Conservation (phyloP, 345 rosid species). For the Arabidopsis arenosa region DNA sequence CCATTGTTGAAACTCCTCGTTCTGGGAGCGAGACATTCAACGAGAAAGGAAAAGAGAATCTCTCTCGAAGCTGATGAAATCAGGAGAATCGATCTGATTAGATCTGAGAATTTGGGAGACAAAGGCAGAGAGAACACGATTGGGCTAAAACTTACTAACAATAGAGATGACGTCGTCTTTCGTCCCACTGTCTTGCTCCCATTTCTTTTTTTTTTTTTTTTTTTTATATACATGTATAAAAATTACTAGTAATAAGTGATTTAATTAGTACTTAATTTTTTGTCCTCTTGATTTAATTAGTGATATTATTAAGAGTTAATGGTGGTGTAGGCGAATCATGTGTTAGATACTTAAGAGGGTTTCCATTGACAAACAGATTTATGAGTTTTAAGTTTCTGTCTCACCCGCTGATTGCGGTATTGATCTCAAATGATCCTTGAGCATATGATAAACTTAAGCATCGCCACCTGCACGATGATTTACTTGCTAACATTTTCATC, state of each 20-base stretch:
- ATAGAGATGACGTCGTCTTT: constrained; percentile 36
- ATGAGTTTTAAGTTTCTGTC: background rate
- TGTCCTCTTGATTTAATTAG: background rate
- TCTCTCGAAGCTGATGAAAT: background rate
- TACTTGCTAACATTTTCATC: background rate
- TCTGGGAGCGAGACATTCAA: constrained; percentile 61
- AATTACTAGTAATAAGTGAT: no score
- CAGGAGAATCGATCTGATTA: background rate
- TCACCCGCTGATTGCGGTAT: background rate
- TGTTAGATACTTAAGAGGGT: background rate
- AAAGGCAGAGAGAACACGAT: constrained; percentile 26
- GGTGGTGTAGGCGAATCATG: background rate
- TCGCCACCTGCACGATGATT: background rate
- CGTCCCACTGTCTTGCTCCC: constrained; percentile 17
- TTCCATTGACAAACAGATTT: no score
- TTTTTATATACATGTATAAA: no score
- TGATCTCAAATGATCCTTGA: background rate
- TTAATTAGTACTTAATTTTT: background rate
- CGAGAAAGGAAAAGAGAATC: background rate
- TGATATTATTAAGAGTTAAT: background rate
- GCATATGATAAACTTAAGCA: background rate
- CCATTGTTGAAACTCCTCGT: constrained; percentile 77
- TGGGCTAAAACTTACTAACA: constrained; percentile 42
- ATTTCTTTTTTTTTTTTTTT: background rate
- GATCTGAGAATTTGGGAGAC: constrained; percentile 19